Evolutionary conservation across 345 rosid species (phyloP), one percentile per base, ranked within the genome.

Genomic region (Camelina hispida): DNA sequence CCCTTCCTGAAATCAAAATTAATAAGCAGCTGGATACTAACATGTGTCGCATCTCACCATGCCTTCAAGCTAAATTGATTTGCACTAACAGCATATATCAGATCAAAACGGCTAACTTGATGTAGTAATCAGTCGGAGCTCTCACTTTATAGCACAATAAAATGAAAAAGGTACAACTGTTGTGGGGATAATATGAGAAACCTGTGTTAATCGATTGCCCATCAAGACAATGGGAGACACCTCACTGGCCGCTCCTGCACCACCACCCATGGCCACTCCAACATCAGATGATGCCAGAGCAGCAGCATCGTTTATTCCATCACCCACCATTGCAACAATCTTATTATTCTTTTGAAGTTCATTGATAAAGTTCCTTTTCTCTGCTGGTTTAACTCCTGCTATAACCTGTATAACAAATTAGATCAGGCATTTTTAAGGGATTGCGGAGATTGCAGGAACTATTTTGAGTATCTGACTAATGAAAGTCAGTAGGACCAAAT

Each of bases 251-350:
- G 97, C 98, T 77, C 93, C 97, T 82, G 88, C 97, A 78, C 97
- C 96, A 50, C 87, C 90, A 43, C 98, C 93, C 96, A 94, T 87
- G 68, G 97, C 97, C 64, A 94, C 86, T 73, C 98, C 98, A 81
- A 94, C 76, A 71, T 91, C 89, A 56, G 96, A 80, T 59, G 87
- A 88, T 76, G 98, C 98, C 85, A 94, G 84, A 30, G 98, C 97
- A 67, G 96, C 92, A 65, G 97, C 98, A 84, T 91, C 98, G 70
- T 94, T 94, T 73, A 94, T 91, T 56, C 98, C 98, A 81, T 94
- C 98, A 30, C 97, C 98, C 66, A 94, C 92, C 98, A 94, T 94
- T 22, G 97, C 97, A 58, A 91, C 96, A 34, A 83, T 66, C n/a
- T 87, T 90, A 70, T 85, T 82, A 63, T 83, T 85, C 74, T 78